A percentile compares a stretch with the other conserved stretches of the same genome.
Conservation (phyloP, 257 asterid species). For the Cordia subcordata region DNA sequence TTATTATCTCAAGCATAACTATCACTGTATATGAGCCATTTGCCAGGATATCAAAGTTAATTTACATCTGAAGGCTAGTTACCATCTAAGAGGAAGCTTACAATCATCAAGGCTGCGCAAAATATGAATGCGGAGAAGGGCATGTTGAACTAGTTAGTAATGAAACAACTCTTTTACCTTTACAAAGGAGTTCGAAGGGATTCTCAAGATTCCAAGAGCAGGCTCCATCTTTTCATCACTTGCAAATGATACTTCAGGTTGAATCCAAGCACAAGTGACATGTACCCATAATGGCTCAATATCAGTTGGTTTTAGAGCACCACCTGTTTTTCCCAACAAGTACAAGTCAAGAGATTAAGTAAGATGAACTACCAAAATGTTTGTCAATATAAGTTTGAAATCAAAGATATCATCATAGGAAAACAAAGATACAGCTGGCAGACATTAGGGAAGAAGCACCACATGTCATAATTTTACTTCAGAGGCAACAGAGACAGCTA, state of each 20-base stretch:
- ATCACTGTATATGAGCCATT: too few relatives aligned
- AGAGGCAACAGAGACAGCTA: too few relatives aligned
- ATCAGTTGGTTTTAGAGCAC: constrained; percentile 95
- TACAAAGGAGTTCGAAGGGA: constrained; percentile 87
- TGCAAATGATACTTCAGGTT: constrained; percentile 96
- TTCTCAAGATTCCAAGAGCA: constrained; percentile 87
- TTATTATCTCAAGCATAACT: too few relatives aligned
- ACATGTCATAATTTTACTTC: too few relatives aligned
- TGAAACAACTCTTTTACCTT: constrained; percentile 42
- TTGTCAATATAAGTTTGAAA: neutral
- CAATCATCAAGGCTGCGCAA: neutral
- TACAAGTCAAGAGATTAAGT: neutral
- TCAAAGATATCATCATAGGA: too few relatives aligned
- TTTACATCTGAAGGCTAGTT: too few relatives aligned
- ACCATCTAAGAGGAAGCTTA: too few relatives aligned
- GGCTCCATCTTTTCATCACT: constrained; percentile 99
- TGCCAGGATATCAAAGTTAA: too few relatives aligned
- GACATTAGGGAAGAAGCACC: too few relatives aligned
- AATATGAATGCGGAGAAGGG: neutral
- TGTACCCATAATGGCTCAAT: constrained; percentile 93
- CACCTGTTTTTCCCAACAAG: constrained; percentile 46
- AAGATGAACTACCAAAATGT: neutral
- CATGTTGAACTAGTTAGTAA: neutral
- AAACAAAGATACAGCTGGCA: too few relatives aligned
- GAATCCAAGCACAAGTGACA: constrained; percentile 99